Evolutionary conservation across 331 rosid species (phyloP), one percentile per base, ranked within the genome.

Genomic region (Ulmus americana): DNA sequence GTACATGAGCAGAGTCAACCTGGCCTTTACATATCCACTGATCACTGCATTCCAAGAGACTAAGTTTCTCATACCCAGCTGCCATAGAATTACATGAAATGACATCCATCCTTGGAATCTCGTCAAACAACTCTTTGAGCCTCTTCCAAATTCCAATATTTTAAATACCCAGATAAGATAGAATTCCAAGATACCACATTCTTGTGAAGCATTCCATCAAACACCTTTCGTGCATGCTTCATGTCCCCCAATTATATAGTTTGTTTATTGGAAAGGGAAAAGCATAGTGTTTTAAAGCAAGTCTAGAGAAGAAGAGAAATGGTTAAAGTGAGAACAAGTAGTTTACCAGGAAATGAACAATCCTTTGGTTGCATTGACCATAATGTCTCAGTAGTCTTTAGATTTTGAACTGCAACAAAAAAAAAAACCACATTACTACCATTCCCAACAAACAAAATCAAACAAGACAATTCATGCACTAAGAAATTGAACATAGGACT

Each of bases 181-280:
- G 95, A 86, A 63, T 86, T 90, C 97, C 97, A 90, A 22, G 92
- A 85, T 67, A 87, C 90, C 39, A 87, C 95, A 80, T 77, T 90
- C 69, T 41, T 83, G 39, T 80, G 79, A 2, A 58, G 11, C 87
- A 87, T 90, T 57, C 77, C 84, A 73, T 87, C 95, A 35, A 90
- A 90, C 76, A 81, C 69, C 77, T 76, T 81, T 22, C 64, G 73
- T 16, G 95, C 84, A 64, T 55, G 74, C 28, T 67, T 52, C 69
- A 74, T 42, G 42, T 83, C 90, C 22, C 84, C 88, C 68, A 78
- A 5, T 81, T 81, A 28, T 28, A 28, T 28, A 28, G 3, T 28
- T 28, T 28, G 35, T 28, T 28, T 28, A 2, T 28, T 2, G 35
- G 35, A 28, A 28, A 28, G 4, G 35, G 35, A 28, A 28, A 28